These are phyloP conservation scores for Claviceps maximensis DNA, from an alignment of 2,329 filamentous ascomycete species.

Conservation along the genomic window DNA sequence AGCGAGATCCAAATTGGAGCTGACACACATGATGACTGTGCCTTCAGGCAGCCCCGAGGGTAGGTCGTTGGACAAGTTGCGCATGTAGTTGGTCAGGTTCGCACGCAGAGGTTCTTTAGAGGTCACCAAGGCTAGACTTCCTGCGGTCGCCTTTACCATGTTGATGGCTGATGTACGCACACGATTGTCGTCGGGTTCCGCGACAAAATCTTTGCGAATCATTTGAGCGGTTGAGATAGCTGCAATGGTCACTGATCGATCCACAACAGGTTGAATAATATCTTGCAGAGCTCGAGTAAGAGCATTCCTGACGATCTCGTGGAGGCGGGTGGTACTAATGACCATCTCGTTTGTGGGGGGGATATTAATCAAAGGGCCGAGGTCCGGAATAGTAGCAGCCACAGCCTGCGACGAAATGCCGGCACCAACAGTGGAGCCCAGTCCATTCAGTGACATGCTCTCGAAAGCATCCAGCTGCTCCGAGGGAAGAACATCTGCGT, in stretches of 20 bases:
- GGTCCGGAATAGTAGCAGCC: constrained; percentile 69
- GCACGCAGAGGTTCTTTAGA: constrained; percentile 94
- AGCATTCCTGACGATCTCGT: constrained; percentile 70
- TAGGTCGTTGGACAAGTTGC: constrained; percentile 52
- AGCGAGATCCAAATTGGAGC: constrained; percentile 88
- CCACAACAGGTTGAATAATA: constrained; percentile 94
- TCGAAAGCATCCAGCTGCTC: constrained; percentile 74
- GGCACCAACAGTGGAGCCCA: constrained; percentile 53
- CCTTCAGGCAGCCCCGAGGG: constrained; percentile 82
- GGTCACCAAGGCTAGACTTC: constrained; percentile 89
- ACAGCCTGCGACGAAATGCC: constrained; percentile 68
- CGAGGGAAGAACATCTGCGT: constrained; percentile 43
- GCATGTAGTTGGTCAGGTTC: constrained; percentile 95
- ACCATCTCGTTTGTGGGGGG: constrained; percentile 73
- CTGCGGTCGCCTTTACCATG: constrained; percentile 90
- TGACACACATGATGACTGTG: constrained; percentile 95
- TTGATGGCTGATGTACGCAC: constrained; percentile 77
- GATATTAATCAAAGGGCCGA: constrained; percentile 65
- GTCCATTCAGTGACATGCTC: constrained; percentile 63
- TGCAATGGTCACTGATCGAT: constrained; percentile 93
- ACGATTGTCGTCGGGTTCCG: constrained; percentile 79
- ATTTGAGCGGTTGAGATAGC: constrained; percentile 94
- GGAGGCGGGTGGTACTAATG: constrained; percentile 52
- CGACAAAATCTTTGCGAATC: constrained; percentile 91
- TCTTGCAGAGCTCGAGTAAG: constrained; percentile 85